Conservation (phyloP, 1,284 basidiomycete genomes). For the Sporisorium graminicola region DNA sequence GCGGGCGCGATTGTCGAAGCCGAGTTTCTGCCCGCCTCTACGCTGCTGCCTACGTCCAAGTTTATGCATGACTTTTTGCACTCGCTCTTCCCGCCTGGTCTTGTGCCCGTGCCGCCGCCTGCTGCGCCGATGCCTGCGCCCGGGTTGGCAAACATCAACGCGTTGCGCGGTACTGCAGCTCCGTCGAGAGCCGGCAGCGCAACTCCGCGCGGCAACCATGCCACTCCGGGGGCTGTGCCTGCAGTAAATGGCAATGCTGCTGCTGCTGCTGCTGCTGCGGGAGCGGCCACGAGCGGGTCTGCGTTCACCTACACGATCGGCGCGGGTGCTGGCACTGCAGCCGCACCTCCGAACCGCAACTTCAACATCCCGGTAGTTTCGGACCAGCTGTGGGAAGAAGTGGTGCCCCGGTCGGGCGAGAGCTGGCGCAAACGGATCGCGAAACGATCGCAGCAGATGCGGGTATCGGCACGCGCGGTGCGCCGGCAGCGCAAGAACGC, state of each 20-base stretch:
- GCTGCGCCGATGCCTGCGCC: background rate
- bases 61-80: conserved; percentile 46
- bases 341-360: conserved; percentile 26
- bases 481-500: conserved; percentile 21
- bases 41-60: conserved; percentile 34
- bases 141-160: conserved; percentile 6
- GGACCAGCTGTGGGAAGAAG: conserved; percentile 54
- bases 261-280: background rate
- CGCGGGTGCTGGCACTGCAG: conserved; percentile 8
- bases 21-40: conserved; percentile 43
- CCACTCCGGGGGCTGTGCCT: conserved; percentile 3
- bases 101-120: conserved; percentile 19
- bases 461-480: conserved; percentile 5
- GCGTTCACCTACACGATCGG: conserved; percentile 36
- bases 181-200: conserved; percentile 12
- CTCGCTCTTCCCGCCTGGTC: conserved; percentile 35
- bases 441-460: conserved; percentile 24
- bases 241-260: conserved; percentile 5
- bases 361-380: conserved; percentile 45
- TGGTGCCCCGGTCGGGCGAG: conserved; percentile 43
- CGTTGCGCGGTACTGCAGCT: background rate
- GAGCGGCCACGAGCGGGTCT: background rate
- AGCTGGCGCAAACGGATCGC: conserved; percentile 32
- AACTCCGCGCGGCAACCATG: conserved; percentile 11
- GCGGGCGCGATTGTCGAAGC: conserved; percentile 54